Evolutionary conservation across 2,329 filamentous ascomycete species (phyloP), one percentile per base, ranked within the genome.

Genomic region (Sporothrix curviconia): DNA sequence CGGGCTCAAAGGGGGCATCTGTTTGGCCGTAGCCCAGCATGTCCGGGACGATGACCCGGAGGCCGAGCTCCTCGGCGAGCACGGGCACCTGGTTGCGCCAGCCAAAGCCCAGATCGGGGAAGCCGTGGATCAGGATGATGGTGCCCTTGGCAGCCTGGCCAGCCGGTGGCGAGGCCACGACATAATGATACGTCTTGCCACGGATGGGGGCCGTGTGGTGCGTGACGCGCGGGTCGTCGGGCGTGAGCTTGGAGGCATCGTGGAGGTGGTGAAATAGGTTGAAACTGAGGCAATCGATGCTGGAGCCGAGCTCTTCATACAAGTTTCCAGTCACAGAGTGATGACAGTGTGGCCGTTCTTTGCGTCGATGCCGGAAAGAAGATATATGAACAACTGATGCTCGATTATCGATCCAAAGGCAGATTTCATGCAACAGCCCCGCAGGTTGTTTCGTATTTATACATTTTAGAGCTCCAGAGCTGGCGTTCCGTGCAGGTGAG

Each of bases 11-110:
- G 0, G 88, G 87, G 0, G 87, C 84, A 59, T 78, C 86, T 25
- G 89, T 94, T 59, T 83, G 80, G 25, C 88, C 89, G 69, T 94
- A 97, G 61, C 92, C 92, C 65, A 95, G 80, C 78, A 91, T 86
- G 71, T 96, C 90, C 0, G 90, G 88, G 11, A 84, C 89, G 24
- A 97, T 83, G 56, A 96, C 90, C 57, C 87, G 83, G 63, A 92
- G 81, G 22, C 86, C 87, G 57, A 90, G 76, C 6, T 84, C 78
- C 4, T 84, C 79, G 34, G 87, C 71, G 22, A 97, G 79, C 64
- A 83, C 72, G 0, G 92, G 91, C 59, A 96, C 87, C 71, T 96
- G 92, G 72, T 89, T 86, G 61, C 92, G 86, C 92, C 92, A 97
- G 67, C 87, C 90, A 67, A 91, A 84, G 8, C 83, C 82, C 17